A percentile compares a stretch with the other conserved stretches of the same genome.
Evolutionary conservation across 192 early-diverging fungal species (phyloP).

Genomic region (Spizellomyces sp.): DNA sequence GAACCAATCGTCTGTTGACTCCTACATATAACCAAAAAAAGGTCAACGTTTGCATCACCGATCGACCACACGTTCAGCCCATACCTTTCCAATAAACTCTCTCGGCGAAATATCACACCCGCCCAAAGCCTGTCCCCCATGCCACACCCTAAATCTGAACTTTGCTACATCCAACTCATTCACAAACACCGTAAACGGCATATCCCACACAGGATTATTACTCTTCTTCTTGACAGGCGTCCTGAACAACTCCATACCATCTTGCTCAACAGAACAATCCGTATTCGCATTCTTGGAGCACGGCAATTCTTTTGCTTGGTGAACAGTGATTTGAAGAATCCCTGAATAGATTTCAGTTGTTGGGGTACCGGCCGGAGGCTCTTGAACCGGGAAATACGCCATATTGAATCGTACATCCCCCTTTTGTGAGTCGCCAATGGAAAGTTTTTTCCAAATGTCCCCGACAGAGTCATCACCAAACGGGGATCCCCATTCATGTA

Average conservation of each 20-base stretch:
- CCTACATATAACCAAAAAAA: not conserved
- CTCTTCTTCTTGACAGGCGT: conserved; percentile 74
- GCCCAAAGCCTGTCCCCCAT: conserved; percentile 46
- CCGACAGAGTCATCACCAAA: conserved; percentile 27
- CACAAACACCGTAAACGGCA: conserved; percentile 67
- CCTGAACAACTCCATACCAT: conserved; percentile 20
- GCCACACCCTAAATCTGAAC: conserved; percentile 63
- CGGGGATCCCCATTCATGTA: conserved; percentile 55
- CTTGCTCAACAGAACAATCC: conserved; percentile 45
- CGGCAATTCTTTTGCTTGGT: conserved; percentile 48
- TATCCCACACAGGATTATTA: conserved; percentile 81
- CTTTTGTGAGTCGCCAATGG: conserved; percentile 15
- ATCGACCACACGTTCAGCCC: not conserved
- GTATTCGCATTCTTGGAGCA: conserved; percentile 44
- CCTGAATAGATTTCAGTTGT: conserved; percentile 24
- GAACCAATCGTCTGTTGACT: conserved; percentile 61
- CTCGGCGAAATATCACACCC: conserved; percentile 43
- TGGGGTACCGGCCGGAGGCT: not conserved
- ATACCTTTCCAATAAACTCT: conserved; percentile 46
- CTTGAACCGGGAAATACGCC: conserved; percentile 39
- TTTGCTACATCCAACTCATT: conserved; percentile 64
- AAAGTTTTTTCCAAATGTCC: conserved; percentile 43
- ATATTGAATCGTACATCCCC: conserved; percentile 43
- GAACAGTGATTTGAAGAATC: conserved; percentile 42
- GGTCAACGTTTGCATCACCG: not conserved